Conservation (phyloP, 1,139 yeast species). For the Diutina siamensis region DNA sequence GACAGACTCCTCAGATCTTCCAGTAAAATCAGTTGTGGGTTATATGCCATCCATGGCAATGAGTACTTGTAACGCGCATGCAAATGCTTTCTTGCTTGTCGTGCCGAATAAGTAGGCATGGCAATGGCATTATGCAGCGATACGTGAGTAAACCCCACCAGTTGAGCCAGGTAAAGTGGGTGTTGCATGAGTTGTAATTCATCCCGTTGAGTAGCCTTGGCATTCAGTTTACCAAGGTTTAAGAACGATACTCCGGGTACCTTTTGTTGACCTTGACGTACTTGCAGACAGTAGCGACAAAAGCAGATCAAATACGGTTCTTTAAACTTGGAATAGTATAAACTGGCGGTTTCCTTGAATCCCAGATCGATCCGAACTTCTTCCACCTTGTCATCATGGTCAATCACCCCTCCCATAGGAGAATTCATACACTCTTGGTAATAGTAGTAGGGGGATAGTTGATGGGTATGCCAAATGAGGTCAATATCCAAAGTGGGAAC, state of each 20-base stretch:
- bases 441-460: slow-evolving; percentile 17
- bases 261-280: not conserved
- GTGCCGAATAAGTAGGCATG: slow-evolving; percentile 3
- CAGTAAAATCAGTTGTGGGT: not conserved
- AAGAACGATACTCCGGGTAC: not conserved
- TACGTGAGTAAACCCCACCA: not conserved
- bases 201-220: not conserved
- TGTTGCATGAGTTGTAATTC: not conserved
- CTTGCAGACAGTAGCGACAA: slow-evolving; percentile 17
- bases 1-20: not conserved
- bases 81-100: slow-evolving; percentile 3
- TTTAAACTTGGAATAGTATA: slow-evolving; percentile 13
- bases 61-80: not conserved
- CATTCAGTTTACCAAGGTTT: not conserved
- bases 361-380: slow-evolving; percentile 13
- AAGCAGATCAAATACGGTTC: slow-evolving; percentile 18
- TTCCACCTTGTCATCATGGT: slow-evolving; percentile 21
- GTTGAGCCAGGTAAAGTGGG: slow-evolving; percentile 2
- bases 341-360: slow-evolving; percentile 14
- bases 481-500: slow-evolving; percentile 32
- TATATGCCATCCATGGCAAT: not conserved
- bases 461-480: slow-evolving; percentile 31
- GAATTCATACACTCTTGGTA: slow-evolving; percentile 12
- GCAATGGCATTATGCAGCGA: not conserved
- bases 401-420: slow-evolving; percentile 12